Evolutionary conservation across 495 filamentous ascomycete species (phyloP).

Genomic region (Penicillium turbatum): DNA sequence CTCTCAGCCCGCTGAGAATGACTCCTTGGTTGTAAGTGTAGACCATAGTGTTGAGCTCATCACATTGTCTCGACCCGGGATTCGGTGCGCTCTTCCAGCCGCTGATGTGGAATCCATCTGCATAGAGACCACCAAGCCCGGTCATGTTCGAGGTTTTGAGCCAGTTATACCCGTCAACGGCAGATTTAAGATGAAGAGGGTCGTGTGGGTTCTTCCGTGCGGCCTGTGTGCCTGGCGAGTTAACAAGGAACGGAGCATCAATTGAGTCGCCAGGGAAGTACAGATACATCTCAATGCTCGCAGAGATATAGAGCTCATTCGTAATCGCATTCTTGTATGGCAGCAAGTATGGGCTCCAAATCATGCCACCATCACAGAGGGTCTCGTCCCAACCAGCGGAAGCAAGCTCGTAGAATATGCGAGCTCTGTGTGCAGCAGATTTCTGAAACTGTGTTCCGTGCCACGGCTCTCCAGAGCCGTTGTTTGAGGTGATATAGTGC

Average conservation of each 20-base stretch:
- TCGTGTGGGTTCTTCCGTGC: constrained; percentile 49
- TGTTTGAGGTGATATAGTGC: constrained; percentile 32
- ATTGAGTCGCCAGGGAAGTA: constrained; percentile 80
- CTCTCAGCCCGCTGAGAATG: constrained; percentile 76
- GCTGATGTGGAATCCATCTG: constrained; percentile 86
- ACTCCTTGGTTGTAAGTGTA: constrained; percentile 98
- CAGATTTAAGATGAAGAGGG: constrained; percentile 61
- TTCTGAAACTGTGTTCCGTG: constrained; percentile 72
- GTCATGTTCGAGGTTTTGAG: constrained; percentile 76
- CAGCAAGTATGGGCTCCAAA: constrained; percentile 76
- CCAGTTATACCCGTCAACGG: constrained; percentile 79
- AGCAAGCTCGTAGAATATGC: constrained; percentile 86
- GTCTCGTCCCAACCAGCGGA: constrained; percentile 73
- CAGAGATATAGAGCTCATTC: constrained; percentile 84
- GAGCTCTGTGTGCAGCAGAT: constrained; percentile 78
- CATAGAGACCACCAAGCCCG: constrained; percentile 70
- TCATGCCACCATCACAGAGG: constrained; percentile 86
- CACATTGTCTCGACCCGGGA: constrained; percentile 58
- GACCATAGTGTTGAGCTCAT: constrained; percentile 78
- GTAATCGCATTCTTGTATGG: constrained; percentile 99
- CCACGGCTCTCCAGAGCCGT: constrained; percentile 44
- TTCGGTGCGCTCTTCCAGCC: constrained; percentile 49
- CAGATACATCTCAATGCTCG: constrained; percentile 85
- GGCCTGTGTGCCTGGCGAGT: constrained; percentile 13
- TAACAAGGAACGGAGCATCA: constrained; percentile 57